phyloP scores from a whole-genome alignment of 73 alveolate species.

The Effrenium voratum region DNA sequence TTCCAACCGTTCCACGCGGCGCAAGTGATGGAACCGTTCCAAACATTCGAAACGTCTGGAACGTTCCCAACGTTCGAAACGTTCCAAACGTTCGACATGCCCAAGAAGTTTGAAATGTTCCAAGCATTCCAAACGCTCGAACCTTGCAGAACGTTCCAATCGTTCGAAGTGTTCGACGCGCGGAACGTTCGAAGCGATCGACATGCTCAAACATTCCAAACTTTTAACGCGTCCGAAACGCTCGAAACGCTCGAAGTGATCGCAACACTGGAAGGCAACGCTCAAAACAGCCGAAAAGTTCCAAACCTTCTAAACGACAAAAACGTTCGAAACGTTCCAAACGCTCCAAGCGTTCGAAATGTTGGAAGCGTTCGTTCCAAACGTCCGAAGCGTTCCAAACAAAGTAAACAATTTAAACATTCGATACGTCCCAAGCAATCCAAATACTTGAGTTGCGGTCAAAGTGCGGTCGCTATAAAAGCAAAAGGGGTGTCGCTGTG shows the following conservation, averaged over 20 bases:
- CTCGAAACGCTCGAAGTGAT: too few species aligned
- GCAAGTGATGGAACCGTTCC: background rate
- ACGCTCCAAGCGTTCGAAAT: background rate
- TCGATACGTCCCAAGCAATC: too few species aligned
- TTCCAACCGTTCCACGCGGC: background rate
- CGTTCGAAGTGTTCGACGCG: background rate
- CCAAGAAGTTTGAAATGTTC: background rate
- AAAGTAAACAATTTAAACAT: too few species aligned
- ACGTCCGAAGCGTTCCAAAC: too few species aligned
- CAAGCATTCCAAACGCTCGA: background rate
- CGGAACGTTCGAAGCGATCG: too few species aligned
- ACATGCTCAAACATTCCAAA: too few species aligned
- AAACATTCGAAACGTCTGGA: background rate
- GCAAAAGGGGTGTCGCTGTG: too few species aligned
- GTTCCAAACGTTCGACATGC: background rate
- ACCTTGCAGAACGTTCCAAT: background rate
- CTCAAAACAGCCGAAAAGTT: background rate
- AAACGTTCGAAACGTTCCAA: background rate
- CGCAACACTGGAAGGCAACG: too few species aligned
- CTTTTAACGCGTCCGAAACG: too few species aligned
- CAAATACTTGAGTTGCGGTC: too few species aligned
- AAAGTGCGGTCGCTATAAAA: too few species aligned
- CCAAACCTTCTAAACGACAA: background rate
- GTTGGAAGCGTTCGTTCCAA: background rate
- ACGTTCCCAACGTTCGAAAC: background rate